Conservation (phyloP, 73 alveolate species). For the Tetrahymena thermophila region DNA sequence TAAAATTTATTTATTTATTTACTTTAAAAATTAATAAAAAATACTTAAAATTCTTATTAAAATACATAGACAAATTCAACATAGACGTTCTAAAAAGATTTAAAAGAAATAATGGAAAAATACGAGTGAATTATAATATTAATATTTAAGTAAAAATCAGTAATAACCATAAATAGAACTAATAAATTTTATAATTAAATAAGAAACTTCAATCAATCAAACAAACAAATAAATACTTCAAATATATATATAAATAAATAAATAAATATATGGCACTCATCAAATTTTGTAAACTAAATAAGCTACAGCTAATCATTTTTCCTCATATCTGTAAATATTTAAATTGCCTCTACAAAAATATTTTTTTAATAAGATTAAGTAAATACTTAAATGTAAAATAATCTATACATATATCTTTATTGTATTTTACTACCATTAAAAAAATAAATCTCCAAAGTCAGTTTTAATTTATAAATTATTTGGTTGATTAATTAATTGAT, state of each 20-base stretch:
- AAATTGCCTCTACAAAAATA: no score
- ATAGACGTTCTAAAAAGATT: neutral
- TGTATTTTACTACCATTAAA: neutral
- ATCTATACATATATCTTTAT: neutral
- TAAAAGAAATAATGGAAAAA: neutral
- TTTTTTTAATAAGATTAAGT: no score
- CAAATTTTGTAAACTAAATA: neutral
- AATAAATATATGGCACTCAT: neutral
- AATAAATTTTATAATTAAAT: neutral
- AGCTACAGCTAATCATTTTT: neutral
- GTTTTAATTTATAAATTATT: neutral
- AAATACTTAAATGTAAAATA: neutral
- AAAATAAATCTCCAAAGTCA: neutral
- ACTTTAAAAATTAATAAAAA: neutral
- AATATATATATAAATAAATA: no score
- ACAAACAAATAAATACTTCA: no score
- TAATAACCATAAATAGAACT: neutral
- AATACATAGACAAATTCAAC: neutral
- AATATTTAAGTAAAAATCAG: neutral
- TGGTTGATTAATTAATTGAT: no score
- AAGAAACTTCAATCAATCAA: no score
- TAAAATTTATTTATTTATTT: neutral
- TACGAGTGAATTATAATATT: neutral
- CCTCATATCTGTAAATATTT: neutral
- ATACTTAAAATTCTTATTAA: neutral